Evolutionary conservation across 1,284 basidiomycete genomes (phyloP), one percentile per base, ranked within the genome.

Genomic region (Gymnopus androsaceus): DNA sequence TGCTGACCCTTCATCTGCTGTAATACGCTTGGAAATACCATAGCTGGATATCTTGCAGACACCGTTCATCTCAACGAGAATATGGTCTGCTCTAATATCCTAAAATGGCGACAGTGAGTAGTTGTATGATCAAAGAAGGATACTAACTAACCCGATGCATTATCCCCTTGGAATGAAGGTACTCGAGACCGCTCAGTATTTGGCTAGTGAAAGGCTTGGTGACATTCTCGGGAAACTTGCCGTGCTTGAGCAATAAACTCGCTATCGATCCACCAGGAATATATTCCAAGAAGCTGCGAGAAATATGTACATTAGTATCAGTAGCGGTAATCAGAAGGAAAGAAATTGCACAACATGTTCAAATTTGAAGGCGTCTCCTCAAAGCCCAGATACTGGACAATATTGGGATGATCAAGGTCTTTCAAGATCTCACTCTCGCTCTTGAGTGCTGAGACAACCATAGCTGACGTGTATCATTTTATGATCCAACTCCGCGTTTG

Each of bases 11-110:
- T 90, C 89, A 64, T 88, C 91, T 63, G 96, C 92, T 57, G 85
- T 84, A 57, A 85, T 94, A 60, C 90, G 84, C 72, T 96, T 98
- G 9, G 93, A 95, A 56, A 97, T 96, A 47, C 95, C 97, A 69
- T 99, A 99, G 71, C 99, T 97, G 3, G 94, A 95, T 53, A 99
- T 99, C 76, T 99, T 99, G 80, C 95, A 98, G 40, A 92, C 81
- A 1, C 97, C 97, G 21, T 87, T 83, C 63, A 87, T 88, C 69
- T 99, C 96, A 23, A 98, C 94, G 23, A 99, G 83, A 64, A 99
- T 95, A 67, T 99, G 99, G 74, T 99, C 97, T 14, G 95, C 94
- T 75, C 99, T 99, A 61, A 99, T 76, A 73, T 99, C 97, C 87
- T 94, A n/a, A 63, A 5, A 64, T 46, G 37, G 34, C 40, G 25